These are phyloP conservation scores for Fraxinus ornus DNA, from an alignment of 305 asterid species.

Conservation along the genomic window DNA sequence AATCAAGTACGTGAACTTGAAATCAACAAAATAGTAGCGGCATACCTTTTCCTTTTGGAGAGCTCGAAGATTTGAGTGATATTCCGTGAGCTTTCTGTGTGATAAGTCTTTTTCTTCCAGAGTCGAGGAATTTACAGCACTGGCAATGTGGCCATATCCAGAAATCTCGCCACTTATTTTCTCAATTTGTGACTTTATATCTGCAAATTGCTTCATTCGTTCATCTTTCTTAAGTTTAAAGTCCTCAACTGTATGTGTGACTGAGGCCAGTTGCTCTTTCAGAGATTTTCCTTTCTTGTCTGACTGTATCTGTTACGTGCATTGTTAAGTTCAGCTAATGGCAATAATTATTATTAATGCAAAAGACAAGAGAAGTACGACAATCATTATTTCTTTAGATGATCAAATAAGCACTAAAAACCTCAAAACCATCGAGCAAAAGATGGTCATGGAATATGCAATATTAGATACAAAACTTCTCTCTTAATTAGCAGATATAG, in stretches of 20 bases:
- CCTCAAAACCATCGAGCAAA: neutral
- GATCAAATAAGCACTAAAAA: neutral
- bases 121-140: constrained; percentile 42
- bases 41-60: constrained; percentile 89
- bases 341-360: neutral
- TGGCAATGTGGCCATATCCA: constrained; percentile 49
- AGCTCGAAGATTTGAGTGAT: constrained; percentile 64
- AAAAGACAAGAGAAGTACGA: neutral
- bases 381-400: neutral
- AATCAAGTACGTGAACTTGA: neutral
- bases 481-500: neutral
- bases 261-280: constrained; percentile 71
- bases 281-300: constrained; percentile 57
- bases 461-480: neutral
- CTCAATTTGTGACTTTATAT: constrained; percentile 71
- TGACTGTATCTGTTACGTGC: constrained; percentile 42
- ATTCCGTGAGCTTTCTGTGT: constrained; percentile 68
- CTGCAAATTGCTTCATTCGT: constrained; percentile 71
- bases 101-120: constrained; percentile 78
- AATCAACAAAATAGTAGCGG: neutral
- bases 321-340: neutral
- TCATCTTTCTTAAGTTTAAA: constrained; percentile 67
- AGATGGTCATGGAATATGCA: neutral
- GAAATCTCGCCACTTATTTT: constrained; percentile 72
- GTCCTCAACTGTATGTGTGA: constrained; percentile 71